Evolutionary conservation across 768 basidiomycete genomes (phyloP).

Genomic region (Phaffia australis): DNA sequence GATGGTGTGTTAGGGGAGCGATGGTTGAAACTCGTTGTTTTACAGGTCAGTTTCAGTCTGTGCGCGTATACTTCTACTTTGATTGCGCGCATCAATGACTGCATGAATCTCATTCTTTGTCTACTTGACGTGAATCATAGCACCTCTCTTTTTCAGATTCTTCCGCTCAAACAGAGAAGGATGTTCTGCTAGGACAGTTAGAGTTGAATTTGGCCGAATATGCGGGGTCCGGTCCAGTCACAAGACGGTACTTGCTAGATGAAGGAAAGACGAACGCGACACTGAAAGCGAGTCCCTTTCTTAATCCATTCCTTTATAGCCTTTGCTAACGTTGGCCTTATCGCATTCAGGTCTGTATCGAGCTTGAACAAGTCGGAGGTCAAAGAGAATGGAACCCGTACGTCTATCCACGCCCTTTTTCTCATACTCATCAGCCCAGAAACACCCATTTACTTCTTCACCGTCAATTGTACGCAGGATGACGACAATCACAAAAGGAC

Average conservation of each 20-base stretch:
- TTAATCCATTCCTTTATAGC: too few species aligned
- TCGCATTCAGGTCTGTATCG: constrained; percentile 48
- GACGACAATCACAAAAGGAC: constrained; percentile 59
- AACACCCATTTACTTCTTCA: neutral
- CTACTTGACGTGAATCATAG: constrained; percentile 40
- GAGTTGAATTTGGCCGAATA: constrained; percentile 67
- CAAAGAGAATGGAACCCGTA: constrained; percentile 42
- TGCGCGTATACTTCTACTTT: neutral
- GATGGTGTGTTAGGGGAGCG: constrained; percentile 45
- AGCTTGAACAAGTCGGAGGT: constrained; percentile 49
- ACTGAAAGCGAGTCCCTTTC: constrained; percentile 47
- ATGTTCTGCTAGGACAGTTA: constrained; percentile 35
- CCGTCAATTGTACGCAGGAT: constrained; percentile 39
- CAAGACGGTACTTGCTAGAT: constrained; percentile 55
- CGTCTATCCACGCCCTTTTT: neutral
- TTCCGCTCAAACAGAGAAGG: constrained; percentile 43
- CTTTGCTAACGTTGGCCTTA: constrained; percentile 2
- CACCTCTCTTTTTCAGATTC: constrained; percentile 49
- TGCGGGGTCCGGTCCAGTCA: constrained; percentile 49
- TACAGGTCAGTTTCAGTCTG: constrained; percentile 38
- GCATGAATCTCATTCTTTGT: neutral
- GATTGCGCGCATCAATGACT: neutral
- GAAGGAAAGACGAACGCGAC: constrained; percentile 72
- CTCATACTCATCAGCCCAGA: too few species aligned
- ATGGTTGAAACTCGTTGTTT: constrained; percentile 56